These are phyloP conservation scores for Dactylellina haptotyla DNA, from an alignment of 2,329 filamentous ascomycete species.

Conservation along the genomic window DNA sequence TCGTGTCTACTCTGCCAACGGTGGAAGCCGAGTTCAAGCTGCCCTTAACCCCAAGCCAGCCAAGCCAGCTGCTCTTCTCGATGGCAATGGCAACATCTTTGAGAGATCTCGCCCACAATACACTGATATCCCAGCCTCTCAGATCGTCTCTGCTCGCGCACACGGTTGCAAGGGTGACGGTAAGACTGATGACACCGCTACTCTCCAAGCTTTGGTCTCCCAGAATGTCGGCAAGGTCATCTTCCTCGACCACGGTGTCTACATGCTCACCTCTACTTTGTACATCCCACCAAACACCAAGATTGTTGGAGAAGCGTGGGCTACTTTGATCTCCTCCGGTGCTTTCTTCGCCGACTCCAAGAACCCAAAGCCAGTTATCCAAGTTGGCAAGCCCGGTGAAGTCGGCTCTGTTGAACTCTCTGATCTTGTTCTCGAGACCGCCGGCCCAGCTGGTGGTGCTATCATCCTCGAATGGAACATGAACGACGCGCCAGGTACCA, in stretches of 20 bases:
- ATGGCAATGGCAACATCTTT: slow-evolving; percentile 74
- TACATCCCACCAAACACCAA: slow-evolving; percentile 60
- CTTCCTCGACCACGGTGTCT: slow-evolving; percentile 80
- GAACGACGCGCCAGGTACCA: slow-evolving; percentile 60
- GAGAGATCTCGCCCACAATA: slow-evolving; percentile 92
- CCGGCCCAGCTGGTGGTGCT: slow-evolving; percentile 74
- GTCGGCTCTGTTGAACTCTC: slow-evolving; percentile 74
- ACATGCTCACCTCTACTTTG: slow-evolving; percentile 73
- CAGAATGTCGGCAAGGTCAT: slow-evolving; percentile 73
- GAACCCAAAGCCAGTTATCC: slow-evolving; percentile 72
- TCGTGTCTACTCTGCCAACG: slow-evolving; percentile 70
- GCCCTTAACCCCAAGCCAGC: slow-evolving; percentile 65
- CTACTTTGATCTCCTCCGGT: slow-evolving; percentile 70
- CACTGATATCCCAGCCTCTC: slow-evolving; percentile 71
- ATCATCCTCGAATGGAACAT: slow-evolving; percentile 79
- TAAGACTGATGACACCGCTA: slow-evolving; percentile 82
- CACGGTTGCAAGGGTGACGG: slow-evolving; percentile 89
- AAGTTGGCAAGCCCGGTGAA: slow-evolving; percentile 73
- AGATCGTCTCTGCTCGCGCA: slow-evolving; percentile 84
- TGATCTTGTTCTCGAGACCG: slow-evolving; percentile 76
- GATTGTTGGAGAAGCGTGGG: slow-evolving; percentile 71
- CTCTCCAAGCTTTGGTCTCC: slow-evolving; percentile 75
- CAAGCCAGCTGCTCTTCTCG: slow-evolving; percentile 75
- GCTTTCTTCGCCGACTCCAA: slow-evolving; percentile 68
- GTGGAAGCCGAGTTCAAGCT: slow-evolving; percentile 70